Evolutionary conservation across 768 basidiomycete species (phyloP).

Genomic region (Boletus reticuloceps): DNA sequence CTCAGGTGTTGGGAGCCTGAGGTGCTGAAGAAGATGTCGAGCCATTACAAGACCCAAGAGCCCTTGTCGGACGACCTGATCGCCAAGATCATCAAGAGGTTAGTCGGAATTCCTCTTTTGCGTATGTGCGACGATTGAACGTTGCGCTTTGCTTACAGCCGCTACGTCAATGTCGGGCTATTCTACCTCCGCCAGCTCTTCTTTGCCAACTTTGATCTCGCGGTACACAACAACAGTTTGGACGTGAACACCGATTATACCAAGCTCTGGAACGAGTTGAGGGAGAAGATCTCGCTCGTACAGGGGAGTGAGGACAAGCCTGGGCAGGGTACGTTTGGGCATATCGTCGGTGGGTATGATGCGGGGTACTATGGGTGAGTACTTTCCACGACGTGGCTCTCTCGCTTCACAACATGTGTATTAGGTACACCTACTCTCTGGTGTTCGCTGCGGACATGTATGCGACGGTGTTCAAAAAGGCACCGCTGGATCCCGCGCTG

Average conservation of each 20-base stretch:
- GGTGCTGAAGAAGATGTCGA: constrained; percentile 72
- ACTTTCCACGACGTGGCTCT: too few species aligned
- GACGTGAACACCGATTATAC: constrained; percentile 66
- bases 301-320: constrained; percentile 40
- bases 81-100: constrained; percentile 79
- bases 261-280: constrained; percentile 71
- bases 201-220: constrained; percentile 46
- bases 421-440: constrained; percentile 69
- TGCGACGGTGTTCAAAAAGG: constrained; percentile 74
- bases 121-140: background rate
- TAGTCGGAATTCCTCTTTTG: background rate
- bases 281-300: constrained; percentile 68
- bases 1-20: constrained; percentile 77
- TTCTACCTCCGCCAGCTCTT: constrained; percentile 72
- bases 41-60: constrained; percentile 74
- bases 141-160: constrained; percentile 33
- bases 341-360: constrained; percentile 75
- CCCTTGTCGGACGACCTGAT: constrained; percentile 68
- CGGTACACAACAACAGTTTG: constrained; percentile 36
- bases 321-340: constrained; percentile 49
- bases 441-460: constrained; percentile 62
- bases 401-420: too few species aligned
- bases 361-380: constrained; percentile 62
- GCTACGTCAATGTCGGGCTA: constrained; percentile 79
- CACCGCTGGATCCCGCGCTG: constrained; percentile 66